These are phyloP conservation scores for Gossypium stocksii DNA, from an alignment of 345 rosid genomes.

Conservation along the genomic window DNA sequence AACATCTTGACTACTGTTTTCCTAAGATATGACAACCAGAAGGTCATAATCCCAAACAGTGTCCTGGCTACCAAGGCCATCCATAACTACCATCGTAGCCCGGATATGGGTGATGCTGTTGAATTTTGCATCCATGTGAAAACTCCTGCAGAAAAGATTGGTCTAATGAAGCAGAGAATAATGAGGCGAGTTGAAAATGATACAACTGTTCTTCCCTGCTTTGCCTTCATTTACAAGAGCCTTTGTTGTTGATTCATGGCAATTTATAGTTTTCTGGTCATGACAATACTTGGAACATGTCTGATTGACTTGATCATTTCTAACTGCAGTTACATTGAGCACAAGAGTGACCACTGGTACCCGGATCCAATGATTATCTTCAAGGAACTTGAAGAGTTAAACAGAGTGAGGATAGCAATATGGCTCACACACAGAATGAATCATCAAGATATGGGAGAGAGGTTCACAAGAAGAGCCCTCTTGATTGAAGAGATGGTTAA, in stretches of 20 bases:
- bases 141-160: slow-evolving; percentile 66
- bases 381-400: slow-evolving; percentile 57
- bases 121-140: slow-evolving; percentile 72
- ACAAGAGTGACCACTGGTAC: slow-evolving; percentile 75
- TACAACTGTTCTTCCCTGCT: not conserved
- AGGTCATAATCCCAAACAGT: slow-evolving; percentile 57
- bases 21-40: slow-evolving; percentile 71
- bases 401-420: slow-evolving; percentile 53
- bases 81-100: slow-evolving; percentile 76
- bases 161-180: slow-evolving; percentile 59
- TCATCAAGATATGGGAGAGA: slow-evolving; percentile 82
- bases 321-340: slow-evolving; percentile 46
- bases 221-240: not conserved
- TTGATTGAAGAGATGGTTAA: slow-evolving; percentile 70
- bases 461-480: slow-evolving; percentile 48
- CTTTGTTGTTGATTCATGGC: no score
- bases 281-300: not conserved
- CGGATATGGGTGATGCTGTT: slow-evolving; percentile 81
- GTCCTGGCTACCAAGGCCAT: slow-evolving; percentile 63
- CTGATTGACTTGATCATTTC: not conserved
- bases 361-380: slow-evolving; percentile 54
- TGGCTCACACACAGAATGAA: slow-evolving; percentile 75
- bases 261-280: not conserved
- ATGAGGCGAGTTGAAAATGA: slow-evolving; percentile 29
- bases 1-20: slow-evolving; percentile 78